Base-by-base conservation (phyloP, 202 grass and related monocot genomes). In the Bolboschoenoplectus hybrid region DNA sequence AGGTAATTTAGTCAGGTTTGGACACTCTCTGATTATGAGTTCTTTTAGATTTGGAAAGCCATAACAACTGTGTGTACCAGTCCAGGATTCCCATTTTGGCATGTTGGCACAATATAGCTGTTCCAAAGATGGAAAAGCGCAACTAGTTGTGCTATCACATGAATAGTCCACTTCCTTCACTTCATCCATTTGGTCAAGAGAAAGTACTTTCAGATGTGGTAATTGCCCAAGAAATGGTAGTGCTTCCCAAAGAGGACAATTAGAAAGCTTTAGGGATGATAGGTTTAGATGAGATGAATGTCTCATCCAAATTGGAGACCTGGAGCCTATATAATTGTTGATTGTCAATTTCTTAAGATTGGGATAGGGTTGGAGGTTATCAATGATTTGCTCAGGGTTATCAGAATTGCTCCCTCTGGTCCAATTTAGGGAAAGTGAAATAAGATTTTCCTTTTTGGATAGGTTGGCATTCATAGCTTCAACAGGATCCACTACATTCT, bases 211-310 rank as follows among this genome's bases (percentile, higher is more conserved):
- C 20, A 91, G 74, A 10, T 3, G 49, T 13, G 66, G 58, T n/a
- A 92, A 69, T 44, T 86, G 85, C 9, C 81, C 92, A 55, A 93
- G 82, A 39, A 82, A 78, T 64, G 92, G 89, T 65, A 93, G 87
- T 7, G 41, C 7, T 52, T 81, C 67, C 87, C 89, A 91, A 40
- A 14, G n/a, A 78, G 35, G 81, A 52, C 88, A 92, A 32, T 72
- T 74, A 26, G 12, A 57, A 47, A 92, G 38, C 43, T 16, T 67
- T 36, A 92, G 26, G 9, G 52, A 83, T 53, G 85, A 76, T 38
- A 90, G 63, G 14, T 84, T 43, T 36, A 36, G 46, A 19, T 56
- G 44, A 52, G 7, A 41, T n/a, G 40, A 41, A 69, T 52, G 6
- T 1, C 60, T 16, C 79, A 86, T 67, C 91, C 91, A 88, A 8